Evolutionary conservation across 1,284 basidiomycete genomes (phyloP).

Genomic region (Puccinia novopanici): DNA sequence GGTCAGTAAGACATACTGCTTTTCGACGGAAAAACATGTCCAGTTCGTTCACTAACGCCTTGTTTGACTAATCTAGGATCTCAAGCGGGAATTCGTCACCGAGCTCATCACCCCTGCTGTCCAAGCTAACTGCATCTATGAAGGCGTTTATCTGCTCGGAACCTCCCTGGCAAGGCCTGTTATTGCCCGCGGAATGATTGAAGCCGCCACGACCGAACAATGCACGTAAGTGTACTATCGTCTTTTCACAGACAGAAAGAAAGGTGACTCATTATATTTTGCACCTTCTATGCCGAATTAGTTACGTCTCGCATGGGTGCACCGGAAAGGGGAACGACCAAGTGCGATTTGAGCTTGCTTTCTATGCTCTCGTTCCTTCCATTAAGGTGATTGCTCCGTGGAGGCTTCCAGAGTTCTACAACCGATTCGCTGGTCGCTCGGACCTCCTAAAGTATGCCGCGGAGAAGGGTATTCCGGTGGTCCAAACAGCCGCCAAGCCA

Average conservation of each 20-base stretch:
- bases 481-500: slow-evolving; percentile 93
- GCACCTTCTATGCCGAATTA: slow-evolving; percentile 57
- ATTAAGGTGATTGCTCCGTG: slow-evolving; percentile 99
- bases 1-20: not conserved
- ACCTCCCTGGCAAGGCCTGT: slow-evolving; percentile 97
- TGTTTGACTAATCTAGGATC: slow-evolving; percentile 66
- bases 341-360: slow-evolving; percentile 98
- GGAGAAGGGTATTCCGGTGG: slow-evolving; percentile 85
- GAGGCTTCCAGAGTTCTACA: slow-evolving; percentile 95
- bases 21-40: not conserved
- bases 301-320: slow-evolving; percentile 96
- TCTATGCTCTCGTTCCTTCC: slow-evolving; percentile 96
- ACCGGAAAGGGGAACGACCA: slow-evolving; percentile 99
- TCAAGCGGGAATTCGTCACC: slow-evolving; percentile 91
- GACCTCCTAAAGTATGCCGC: slow-evolving; percentile 88
- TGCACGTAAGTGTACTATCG: slow-evolving; percentile 73
- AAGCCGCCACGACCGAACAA: slow-evolving; percentile 80
- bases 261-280: not conserved
- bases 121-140: slow-evolving; percentile 98
- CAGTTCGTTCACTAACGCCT: not conserved
- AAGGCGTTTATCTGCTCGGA: slow-evolving; percentile 97
- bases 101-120: slow-evolving; percentile 95
- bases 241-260: not conserved
- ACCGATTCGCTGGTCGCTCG: slow-evolving; percentile 92
- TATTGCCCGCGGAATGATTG: slow-evolving; percentile 98